phyloP scores from a whole-genome alignment of 257 asterid genomes.

The Solanum piurae region DNA sequence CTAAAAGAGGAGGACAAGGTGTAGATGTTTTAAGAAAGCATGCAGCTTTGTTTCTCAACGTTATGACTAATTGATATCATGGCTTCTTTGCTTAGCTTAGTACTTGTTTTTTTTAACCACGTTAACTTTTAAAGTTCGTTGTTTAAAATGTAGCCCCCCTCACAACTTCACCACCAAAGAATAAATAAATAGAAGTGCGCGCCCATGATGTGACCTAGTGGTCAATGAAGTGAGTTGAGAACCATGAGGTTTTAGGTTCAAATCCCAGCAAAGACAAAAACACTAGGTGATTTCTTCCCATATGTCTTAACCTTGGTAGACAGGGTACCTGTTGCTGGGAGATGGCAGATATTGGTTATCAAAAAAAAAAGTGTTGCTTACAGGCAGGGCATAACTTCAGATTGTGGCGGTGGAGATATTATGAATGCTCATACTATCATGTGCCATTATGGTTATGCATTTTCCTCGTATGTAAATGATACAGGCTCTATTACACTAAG shows the following conservation, averaged over 20 bases:
- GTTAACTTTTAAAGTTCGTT: not conserved
- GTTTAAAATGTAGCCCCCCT: not conserved
- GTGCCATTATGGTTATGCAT: not conserved
- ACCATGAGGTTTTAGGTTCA: not conserved
- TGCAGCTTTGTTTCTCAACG: not conserved
- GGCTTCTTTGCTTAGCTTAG: not conserved
- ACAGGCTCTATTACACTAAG: slow-evolving; percentile 56
- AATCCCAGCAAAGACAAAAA: not conserved
- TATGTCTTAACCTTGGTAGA: not conserved
- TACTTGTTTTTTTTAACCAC: not conserved
- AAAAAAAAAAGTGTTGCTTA: not conserved
- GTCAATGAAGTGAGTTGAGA: not conserved
- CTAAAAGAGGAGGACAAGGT: not conserved
- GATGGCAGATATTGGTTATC: not conserved
- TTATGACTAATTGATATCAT: not conserved
- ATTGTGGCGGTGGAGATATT: not conserved
- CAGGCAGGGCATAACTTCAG: not conserved
- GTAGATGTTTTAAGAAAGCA: not conserved
- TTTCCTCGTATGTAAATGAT: not conserved
- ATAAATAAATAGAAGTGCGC: not conserved
- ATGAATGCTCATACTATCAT: not conserved
- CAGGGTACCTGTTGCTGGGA: not conserved
- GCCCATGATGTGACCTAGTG: not conserved
- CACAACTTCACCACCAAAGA: not conserved
- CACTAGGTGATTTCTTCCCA: not conserved